Conservation (phyloP, 257 asterid genomes). For the Euphrasia confusa region DNA sequence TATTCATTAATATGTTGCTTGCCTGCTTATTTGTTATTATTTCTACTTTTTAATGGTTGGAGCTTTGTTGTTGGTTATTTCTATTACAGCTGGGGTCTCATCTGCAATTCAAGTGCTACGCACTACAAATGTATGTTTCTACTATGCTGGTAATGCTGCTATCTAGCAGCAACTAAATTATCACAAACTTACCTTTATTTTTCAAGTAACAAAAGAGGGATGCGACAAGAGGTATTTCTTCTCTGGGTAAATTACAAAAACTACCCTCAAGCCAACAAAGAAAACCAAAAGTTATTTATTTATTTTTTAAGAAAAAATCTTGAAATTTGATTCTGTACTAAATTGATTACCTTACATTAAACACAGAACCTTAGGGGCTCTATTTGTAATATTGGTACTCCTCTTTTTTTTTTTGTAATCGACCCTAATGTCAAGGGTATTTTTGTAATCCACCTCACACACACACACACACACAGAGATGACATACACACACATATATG, state of each 20-base stretch:
- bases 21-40: constrained; percentile 45
- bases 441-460: background rate
- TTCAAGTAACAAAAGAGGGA: background rate
- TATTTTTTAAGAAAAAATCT: background rate
- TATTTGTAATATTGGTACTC: background rate
- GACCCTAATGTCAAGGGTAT: background rate
- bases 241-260: background rate
- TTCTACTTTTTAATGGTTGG: constrained; percentile 39
- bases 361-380: background rate
- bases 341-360: background rate
- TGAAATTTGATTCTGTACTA: background rate
- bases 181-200: background rate
- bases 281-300: background rate
- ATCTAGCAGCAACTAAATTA: background rate
- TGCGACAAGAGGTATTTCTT: too few species aligned
- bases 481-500: too few species aligned
- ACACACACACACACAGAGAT: too few species aligned
- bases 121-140: constrained; percentile 59
- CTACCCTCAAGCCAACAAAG: background rate
- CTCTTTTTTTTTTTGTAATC: background rate
- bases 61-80: constrained; percentile 51
- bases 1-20: constrained; percentile 41
- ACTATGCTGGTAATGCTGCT: constrained; percentile 25
- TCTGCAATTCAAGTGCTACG: constrained; percentile 74
- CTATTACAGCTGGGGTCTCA: constrained; percentile 70